Conservation (phyloP, 1,284 basidiomycete species). For the Malassezia restricta region DNA sequence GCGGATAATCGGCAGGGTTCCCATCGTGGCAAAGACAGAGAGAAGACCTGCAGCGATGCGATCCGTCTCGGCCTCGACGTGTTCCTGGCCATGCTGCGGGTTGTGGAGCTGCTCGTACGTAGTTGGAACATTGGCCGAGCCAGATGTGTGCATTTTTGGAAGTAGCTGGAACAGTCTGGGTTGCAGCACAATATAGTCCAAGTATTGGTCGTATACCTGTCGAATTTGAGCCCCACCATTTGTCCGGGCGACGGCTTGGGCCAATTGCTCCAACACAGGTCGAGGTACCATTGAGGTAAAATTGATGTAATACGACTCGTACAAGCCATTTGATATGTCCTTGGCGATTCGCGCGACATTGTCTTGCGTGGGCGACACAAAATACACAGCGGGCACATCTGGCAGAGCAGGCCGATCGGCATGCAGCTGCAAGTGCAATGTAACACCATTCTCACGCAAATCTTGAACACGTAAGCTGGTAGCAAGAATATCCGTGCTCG, state of each 20-base stretch:
- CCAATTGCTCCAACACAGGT: constrained; percentile 81
- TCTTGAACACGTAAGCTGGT: constrained; percentile 92
- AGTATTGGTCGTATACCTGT: constrained; percentile 58
- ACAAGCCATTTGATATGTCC: constrained; percentile 68
- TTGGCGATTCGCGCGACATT: constrained; percentile 60
- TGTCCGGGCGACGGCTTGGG: constrained; percentile 70
- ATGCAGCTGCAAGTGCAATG: constrained; percentile 93
- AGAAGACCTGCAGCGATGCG: constrained; percentile 81
- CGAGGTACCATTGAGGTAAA: constrained; percentile 84
- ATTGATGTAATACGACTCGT: constrained; percentile 86
- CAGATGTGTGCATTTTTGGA: constrained; percentile 43
- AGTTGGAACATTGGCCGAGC: constrained; percentile 9
- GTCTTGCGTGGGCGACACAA: constrained; percentile 74
- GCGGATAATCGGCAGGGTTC: constrained; percentile 85
- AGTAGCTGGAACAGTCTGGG: constrained; percentile 84
- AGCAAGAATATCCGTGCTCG: constrained; percentile 88
- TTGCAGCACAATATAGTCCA: constrained; percentile 90
- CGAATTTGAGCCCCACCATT: constrained; percentile 58
- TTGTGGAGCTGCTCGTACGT: constrained; percentile 81
- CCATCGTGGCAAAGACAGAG: constrained; percentile 80
- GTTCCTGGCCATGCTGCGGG: constrained; percentile 74
- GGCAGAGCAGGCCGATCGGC: constrained; percentile 73
- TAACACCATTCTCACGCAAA: constrained; percentile 87
- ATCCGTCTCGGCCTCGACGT: constrained; percentile 88
- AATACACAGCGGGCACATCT: constrained; percentile 95